Base-by-base conservation (phyloP, 306 rosid species). In the Corylus heterophylla region DNA sequence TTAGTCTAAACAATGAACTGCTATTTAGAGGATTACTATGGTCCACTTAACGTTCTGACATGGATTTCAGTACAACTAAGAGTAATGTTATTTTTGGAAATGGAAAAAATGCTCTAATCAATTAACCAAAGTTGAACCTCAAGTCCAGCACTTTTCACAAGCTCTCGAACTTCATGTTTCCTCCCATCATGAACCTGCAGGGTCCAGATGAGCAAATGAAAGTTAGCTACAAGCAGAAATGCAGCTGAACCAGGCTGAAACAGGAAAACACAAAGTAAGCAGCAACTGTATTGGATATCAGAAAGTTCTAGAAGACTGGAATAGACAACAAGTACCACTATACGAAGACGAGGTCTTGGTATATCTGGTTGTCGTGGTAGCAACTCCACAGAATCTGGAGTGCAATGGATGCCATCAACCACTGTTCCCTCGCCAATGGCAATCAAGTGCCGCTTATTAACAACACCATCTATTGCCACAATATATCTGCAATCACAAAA, bases 121-220 rank as follows among this genome's bases (percentile, higher is more conserved):
- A 69, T 80, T 17, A 76, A 81, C 48, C 56, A 78, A 80, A 81
- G 77, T 85, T 81, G 79, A 49, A 94, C 98, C 97, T 91, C 95
- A 75, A 92, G 96, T 71, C 97, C 95, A 73, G 97, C 97, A 63
- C 68, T 83, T 89, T 92, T 94, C 69, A 94, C 97, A 35, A 94
- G 97, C 75, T 91, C 98, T 73, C 97, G 93, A 73, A 92, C 98
- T 85, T 94, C 98, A 29, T 91, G 98, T 86, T 94, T 92, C 90
- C 98, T 92, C 83, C 98, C 98, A 45, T 94, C 98, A 85, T 94
- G 97, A 76, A 94, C 98, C 98, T 92, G 76, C 44, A 80, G 74
- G 80, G 71, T 79, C 16, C 81, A 85, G 71, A 29, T 73, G 74
- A 81, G 83, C 73, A 25, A 83, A 81, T 45, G 73, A 93, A 80